These are phyloP conservation scores for Plenodomus lindquistii DNA, from an alignment of 2,329 filamentous ascomycete genomes.

Conservation along the genomic window DNA sequence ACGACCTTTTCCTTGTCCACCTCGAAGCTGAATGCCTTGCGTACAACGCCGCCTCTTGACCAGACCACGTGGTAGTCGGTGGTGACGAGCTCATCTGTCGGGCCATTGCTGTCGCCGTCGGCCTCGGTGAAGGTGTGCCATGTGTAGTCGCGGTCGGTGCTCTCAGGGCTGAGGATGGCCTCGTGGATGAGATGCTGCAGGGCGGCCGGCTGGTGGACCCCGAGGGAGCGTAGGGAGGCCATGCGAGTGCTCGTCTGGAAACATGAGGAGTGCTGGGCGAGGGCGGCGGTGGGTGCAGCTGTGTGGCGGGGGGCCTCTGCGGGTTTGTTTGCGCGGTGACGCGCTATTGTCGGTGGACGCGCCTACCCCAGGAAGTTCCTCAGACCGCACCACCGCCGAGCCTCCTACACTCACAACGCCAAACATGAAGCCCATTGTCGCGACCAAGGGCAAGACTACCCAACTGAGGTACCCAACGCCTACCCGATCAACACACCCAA, in stretches of 20 bases:
- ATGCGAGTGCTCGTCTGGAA: conserved; percentile 55
- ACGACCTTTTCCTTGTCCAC: conserved; percentile 82
- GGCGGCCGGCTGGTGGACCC: conserved; percentile 84
- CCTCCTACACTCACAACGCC: conserved; percentile 9
- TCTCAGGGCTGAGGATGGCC: conserved; percentile 70
- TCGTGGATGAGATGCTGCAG: conserved; percentile 83
- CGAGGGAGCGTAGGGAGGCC: conserved; percentile 89
- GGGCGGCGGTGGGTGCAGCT: conserved; percentile 8
- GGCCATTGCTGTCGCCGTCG: conserved; percentile 43
- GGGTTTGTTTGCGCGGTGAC: conserved; percentile 15
- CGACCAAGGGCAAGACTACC: conserved; percentile 36
- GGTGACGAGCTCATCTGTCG: conserved; percentile 78
- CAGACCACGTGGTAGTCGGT: conserved; percentile 80
- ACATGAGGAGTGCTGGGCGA: conserved; percentile 33
- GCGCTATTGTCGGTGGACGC: conserved; percentile 30
- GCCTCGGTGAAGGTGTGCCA: conserved; percentile 68
- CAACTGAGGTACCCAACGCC: conserved; percentile 33
- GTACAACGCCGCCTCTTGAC: conserved; percentile 83
- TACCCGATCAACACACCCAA: neutral
- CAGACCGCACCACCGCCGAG: conserved; percentile 14
- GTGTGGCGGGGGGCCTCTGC: conserved; percentile 17
- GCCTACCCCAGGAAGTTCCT: conserved; percentile 18
- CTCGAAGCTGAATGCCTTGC: conserved; percentile 83
- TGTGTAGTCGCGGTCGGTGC: conserved; percentile 67
- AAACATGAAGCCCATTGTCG: conserved; percentile 74